phyloP scores from a whole-genome alignment of 345 rosid species.

The Camelina neglecta region DNA sequence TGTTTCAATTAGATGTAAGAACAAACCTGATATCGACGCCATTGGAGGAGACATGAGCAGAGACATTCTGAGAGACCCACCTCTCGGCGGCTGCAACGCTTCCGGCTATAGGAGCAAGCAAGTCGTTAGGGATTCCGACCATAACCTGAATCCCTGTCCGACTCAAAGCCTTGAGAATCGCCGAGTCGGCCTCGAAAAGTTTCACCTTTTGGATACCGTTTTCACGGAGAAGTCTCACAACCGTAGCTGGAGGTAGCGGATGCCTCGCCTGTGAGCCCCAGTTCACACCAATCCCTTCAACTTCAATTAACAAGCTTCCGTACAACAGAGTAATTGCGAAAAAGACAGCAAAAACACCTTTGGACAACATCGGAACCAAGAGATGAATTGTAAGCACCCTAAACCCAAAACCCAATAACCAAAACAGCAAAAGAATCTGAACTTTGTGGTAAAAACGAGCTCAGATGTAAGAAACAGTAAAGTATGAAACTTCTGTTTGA shows the following conservation, averaged over 20 bases:
- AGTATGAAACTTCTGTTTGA: conserved; percentile 20
- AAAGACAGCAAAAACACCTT: conserved; percentile 20
- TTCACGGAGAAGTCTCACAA: conserved; percentile 61
- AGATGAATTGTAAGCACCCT: not conserved
- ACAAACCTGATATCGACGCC: conserved; percentile 69
- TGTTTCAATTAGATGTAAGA: not conserved
- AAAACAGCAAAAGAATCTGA: conserved; percentile 8
- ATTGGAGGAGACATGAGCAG: conserved; percentile 60
- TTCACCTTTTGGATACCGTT: conserved; percentile 71
- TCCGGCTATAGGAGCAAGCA: conserved; percentile 58
- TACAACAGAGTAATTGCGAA: conserved; percentile 29
- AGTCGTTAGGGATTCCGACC: conserved; percentile 84
- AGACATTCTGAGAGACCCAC: conserved; percentile 76
- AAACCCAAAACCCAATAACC: not conserved
- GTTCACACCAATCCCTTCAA: conserved; percentile 60
- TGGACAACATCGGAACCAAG: conserved; percentile 36
- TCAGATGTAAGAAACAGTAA: conserved; percentile 36
- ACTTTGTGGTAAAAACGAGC: conserved; percentile 9
- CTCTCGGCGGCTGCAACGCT: conserved; percentile 64
- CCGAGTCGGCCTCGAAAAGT: conserved; percentile 73
- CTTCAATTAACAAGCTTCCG: conserved; percentile 28
- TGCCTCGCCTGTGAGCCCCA: conserved; percentile 82
- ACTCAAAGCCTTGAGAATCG: conserved; percentile 53
- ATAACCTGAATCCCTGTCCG: conserved; percentile 72
- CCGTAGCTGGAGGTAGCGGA: conserved; percentile 57